Evolutionary conservation across 208 protist species (phyloP), one percentile per base, ranked within the genome.

Genomic region (Trypanosoma scelopori): DNA sequence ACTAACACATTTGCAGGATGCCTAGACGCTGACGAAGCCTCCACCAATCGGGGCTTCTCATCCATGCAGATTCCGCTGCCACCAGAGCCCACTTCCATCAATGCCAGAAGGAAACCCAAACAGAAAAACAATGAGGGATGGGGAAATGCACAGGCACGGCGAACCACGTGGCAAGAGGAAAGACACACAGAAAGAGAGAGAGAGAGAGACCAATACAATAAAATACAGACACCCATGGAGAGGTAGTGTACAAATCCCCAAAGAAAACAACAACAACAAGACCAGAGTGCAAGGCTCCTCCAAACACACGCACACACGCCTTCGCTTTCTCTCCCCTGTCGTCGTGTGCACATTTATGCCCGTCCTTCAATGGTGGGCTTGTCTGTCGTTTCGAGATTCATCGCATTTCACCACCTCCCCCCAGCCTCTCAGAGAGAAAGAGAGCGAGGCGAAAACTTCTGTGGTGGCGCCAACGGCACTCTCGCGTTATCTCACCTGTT

Each of bases 1-100:
- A 95, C 63, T 9, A 95, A 68, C 1, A 92, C 84, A 50, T 87
- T 92, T 16, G 70, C 65, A 5, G 62, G 28, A 45, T 55, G 46
- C 7, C 73, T 65, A 0, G 55, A 56, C 13, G 73, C 59, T n/a
- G 65, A 39, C 9, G 55, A 23, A 9, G 64, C 60, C 27, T 73
- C 58, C 18, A 84, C 49, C 30, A 84, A 66, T 37, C 78, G 67
- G 0, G 67, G 73, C 41, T 55, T 68, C 28, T 76, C 74, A 61
- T 62, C 60, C 66, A 71, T 72, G 25, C 15, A 47, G 27, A 18
- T 37, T 63, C 18, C 4, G 18, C 25, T 30, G 7, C 5, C 46
- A 45, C 46, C 32, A 37, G 5, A 37, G 5, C 32, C 3, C 32
- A 3, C 5, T 37, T 9, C 32, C 32, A 37, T 37, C 32, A 37